Evolutionary conservation across 139 green algal genomes (phyloP).

Genomic region (Tetradesmus lagerheimii): DNA sequence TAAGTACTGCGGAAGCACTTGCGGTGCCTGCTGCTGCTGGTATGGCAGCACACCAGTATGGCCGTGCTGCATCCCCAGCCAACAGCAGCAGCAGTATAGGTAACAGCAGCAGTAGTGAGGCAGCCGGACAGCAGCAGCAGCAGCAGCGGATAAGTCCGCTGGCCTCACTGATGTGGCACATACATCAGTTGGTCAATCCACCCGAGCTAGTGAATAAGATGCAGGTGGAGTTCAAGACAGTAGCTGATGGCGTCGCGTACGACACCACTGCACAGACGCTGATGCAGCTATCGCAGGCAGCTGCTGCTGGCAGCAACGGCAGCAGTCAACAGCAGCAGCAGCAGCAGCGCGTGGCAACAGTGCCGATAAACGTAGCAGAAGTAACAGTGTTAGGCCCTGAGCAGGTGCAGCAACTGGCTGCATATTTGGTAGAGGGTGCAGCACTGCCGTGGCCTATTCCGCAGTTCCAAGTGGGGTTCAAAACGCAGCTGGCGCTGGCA

Average conservation of each 20-base stretch:
- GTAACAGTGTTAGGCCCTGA: constrained; percentile 29
- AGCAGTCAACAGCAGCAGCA: constrained; percentile 15
- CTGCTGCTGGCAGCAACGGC: background rate
- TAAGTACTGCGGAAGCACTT: background rate
- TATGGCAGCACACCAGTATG: background rate
- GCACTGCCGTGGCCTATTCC: constrained; percentile 52
- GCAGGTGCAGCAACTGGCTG: constrained; percentile 48
- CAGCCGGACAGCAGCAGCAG: background rate
- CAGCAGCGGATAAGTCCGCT: constrained; percentile 37
- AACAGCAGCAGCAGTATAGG: constrained; percentile 13
- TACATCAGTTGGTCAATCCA: constrained; percentile 58
- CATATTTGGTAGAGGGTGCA: constrained; percentile 28
- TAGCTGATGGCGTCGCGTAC: constrained; percentile 23
- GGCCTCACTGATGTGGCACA: constrained; percentile 32
- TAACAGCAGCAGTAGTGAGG: background rate
- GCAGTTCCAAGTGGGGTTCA: constrained; percentile 41
- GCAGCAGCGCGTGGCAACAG: constrained; percentile 4
- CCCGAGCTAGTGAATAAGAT: constrained; percentile 48
- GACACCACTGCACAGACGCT: constrained; percentile 51
- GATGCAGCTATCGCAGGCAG: constrained; percentile 38
- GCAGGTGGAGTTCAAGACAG: constrained; percentile 42
- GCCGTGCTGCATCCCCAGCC: background rate
- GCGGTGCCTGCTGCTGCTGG: background rate
- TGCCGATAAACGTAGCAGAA: constrained; percentile 33
- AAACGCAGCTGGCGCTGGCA: constrained; percentile 51